A percentile compares a stretch with the other conserved stretches of the same genome.
phyloP scores from a whole-genome alignment of 306 rosid species.

The Calophaca sinica region DNA sequence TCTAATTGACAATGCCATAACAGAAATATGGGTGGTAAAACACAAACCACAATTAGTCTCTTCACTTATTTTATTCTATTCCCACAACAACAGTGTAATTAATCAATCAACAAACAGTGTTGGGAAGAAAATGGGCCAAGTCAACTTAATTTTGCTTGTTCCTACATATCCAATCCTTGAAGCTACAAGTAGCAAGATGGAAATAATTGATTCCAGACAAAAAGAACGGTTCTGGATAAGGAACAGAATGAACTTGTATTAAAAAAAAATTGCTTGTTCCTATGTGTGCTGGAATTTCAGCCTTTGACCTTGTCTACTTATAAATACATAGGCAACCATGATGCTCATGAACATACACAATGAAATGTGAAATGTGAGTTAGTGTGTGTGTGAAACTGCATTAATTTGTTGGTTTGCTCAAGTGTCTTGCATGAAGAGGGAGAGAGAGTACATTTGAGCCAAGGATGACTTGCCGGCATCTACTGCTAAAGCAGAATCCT shows the following conservation, averaged over 20 bases:
- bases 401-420: constrained; percentile 17
- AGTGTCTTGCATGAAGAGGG: constrained; percentile 47
- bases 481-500: neutral
- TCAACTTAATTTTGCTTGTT: constrained; percentile 40
- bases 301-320: constrained; percentile 45
- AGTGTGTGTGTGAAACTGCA: too few relatives aligned
- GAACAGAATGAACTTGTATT: neutral
- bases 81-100: constrained; percentile 45
- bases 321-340: constrained; percentile 40
- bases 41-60: constrained; percentile 8
- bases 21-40: constrained; percentile 41
- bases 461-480: constrained; percentile 61
- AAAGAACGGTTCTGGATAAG: constrained; percentile 4
- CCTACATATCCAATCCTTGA: constrained; percentile 15
- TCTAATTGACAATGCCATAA: constrained; percentile 45
- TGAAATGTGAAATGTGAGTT: neutral
- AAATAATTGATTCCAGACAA: constrained; percentile 37
- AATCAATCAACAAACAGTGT: constrained; percentile 15
- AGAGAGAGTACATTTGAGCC: constrained; percentile 58
- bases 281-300: constrained; percentile 15
- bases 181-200: neutral
- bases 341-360: neutral
- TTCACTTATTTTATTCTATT: constrained; percentile 45
- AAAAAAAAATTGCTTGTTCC: neutral
- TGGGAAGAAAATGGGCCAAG: constrained; percentile 6